Evolutionary conservation across 2,329 filamentous ascomycete genomes (phyloP).

Genomic region (Colletotrichum orbiculare): DNA sequence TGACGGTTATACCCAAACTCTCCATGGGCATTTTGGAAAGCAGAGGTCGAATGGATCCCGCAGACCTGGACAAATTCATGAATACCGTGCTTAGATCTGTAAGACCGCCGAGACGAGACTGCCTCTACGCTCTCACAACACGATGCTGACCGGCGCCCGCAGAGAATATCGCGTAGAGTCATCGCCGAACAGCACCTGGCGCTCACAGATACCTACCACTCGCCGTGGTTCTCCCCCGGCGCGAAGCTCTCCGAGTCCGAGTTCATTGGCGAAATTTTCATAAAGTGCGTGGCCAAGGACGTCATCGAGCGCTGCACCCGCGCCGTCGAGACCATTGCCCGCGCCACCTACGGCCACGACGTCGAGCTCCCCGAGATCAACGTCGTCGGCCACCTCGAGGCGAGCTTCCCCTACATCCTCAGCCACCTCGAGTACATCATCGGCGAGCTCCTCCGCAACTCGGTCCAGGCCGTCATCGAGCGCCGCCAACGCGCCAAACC

Average conservation of each 20-base stretch:
- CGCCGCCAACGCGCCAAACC: slow-evolving; percentile 60
- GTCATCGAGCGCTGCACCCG: slow-evolving; percentile 86
- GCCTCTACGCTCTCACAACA: background rate
- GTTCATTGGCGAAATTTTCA: slow-evolving; percentile 94
- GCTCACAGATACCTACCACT: slow-evolving; percentile 92
- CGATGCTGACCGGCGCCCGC: slow-evolving; percentile 21
- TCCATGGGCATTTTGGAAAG: slow-evolving; percentile 96
- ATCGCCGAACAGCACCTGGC: slow-evolving; percentile 98
- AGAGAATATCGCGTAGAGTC: slow-evolving; percentile 94
- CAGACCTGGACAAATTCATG: slow-evolving; percentile 93
- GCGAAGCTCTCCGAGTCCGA: slow-evolving; percentile 79
- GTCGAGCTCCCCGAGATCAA: slow-evolving; percentile 82
- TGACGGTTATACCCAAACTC: slow-evolving; percentile 92
- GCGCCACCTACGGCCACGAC: slow-evolving; percentile 77
- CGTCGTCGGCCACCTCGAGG: slow-evolving; percentile 85
- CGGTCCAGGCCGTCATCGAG: slow-evolving; percentile 91
- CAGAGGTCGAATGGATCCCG: slow-evolving; percentile 80
- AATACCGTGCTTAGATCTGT: slow-evolving; percentile 91
- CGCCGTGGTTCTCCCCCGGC: slow-evolving; percentile 88
- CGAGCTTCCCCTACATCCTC: slow-evolving; percentile 95
- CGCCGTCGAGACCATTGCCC: slow-evolving; percentile 79
- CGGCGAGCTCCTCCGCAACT: slow-evolving; percentile 93
- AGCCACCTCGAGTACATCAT: slow-evolving; percentile 98
- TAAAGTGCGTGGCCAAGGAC: slow-evolving; percentile 90
- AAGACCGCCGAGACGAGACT: slow-evolving; percentile 46